Evolutionary conservation across 2,329 filamentous ascomycete genomes (phyloP), one percentile per base, ranked within the genome.

Genomic region (Aspergillus terreus): DNA sequence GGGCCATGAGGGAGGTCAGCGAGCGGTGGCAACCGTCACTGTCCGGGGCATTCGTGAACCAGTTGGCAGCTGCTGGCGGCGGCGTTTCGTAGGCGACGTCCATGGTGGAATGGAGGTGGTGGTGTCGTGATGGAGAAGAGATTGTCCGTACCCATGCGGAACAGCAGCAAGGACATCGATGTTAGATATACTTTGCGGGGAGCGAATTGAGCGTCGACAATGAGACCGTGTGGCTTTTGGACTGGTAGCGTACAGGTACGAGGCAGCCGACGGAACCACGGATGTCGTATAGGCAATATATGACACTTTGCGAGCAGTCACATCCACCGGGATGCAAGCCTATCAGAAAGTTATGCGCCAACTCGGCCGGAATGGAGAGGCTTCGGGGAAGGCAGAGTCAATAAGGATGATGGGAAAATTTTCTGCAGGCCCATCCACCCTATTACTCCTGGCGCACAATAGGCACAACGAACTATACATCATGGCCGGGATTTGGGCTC

Each of bases 1-100:
- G 59, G 2, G 58, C 52, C 5, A 52, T 51, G 32, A 47, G 41
- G 2, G 47, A 32, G 44, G 51, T 51, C 23, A 53, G 44, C 17
- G 48, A 53, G 19, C 51, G 47, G 33, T 50, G 47, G 35, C 45
- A 47, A 4, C 45, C 44, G 44, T 42, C 40, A 27, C 21, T 35
- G 17, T 53, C 48, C 27, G 42, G 45, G 32, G 40, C 15, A 11
- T 9, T 21, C 15, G 15, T 12, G 17, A 42, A 44, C 47, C 47
- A 55, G 19, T 55, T 27, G 32, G 27, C 44, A n/a, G 44, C 25
- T 42, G 46, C 46, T 15, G 45, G 52, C 12, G 52, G 45, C 25
- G 41, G 44, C 11, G 33, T 19, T 21, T 54, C 52, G 27, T 32
- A 54, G 19, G 44, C 40, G 4, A 45, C 25, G 25, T 54, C 52